phyloP scores from a whole-genome alignment of 2,329 filamentous ascomycete species.

The Sclerotinia subarctica region DNA sequence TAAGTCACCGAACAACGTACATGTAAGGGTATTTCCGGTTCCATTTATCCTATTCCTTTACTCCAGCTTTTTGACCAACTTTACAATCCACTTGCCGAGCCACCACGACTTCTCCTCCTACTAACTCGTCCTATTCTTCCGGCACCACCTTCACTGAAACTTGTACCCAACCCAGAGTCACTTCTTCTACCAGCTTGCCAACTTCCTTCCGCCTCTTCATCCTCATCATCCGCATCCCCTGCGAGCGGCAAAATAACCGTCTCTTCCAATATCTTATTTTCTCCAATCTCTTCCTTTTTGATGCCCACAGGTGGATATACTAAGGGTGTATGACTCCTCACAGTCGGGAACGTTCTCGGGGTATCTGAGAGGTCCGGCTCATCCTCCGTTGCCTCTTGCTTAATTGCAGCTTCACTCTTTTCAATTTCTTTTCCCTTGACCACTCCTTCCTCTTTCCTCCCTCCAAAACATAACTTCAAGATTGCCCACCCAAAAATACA shows the following conservation, averaged over 20 bases:
- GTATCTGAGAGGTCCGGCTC: constrained; percentile 43
- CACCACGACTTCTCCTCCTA: constrained; percentile 31
- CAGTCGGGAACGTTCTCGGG: constrained; percentile 46
- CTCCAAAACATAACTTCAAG: constrained; percentile 24
- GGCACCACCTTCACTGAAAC: constrained; percentile 45
- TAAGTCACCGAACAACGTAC: neutral
- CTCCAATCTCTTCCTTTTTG: constrained; percentile 35
- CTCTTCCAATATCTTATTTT: constrained; percentile 31
- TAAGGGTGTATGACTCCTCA: constrained; percentile 43
- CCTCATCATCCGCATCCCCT: constrained; percentile 49
- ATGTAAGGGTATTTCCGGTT: neutral
- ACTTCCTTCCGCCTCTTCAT: constrained; percentile 44
- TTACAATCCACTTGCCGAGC: constrained; percentile 1
- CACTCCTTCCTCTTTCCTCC: constrained; percentile 29
- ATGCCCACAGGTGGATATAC: constrained; percentile 41
- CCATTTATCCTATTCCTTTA: neutral
- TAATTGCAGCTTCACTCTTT: constrained; percentile 7
- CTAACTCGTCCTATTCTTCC: constrained; percentile 23
- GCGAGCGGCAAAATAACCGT: constrained; percentile 35
- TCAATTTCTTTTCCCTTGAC: constrained; percentile 28
- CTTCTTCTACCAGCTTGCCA: constrained; percentile 35
- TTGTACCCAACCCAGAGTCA: constrained; percentile 55
- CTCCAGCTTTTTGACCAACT: neutral
- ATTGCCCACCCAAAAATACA: constrained; percentile 64
- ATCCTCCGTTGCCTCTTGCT: constrained; percentile 27